A percentile compares a stretch with the other conserved stretches of the same genome.
Conservation (phyloP, 257 asterid species). For the Nicotiana undulata region DNA sequence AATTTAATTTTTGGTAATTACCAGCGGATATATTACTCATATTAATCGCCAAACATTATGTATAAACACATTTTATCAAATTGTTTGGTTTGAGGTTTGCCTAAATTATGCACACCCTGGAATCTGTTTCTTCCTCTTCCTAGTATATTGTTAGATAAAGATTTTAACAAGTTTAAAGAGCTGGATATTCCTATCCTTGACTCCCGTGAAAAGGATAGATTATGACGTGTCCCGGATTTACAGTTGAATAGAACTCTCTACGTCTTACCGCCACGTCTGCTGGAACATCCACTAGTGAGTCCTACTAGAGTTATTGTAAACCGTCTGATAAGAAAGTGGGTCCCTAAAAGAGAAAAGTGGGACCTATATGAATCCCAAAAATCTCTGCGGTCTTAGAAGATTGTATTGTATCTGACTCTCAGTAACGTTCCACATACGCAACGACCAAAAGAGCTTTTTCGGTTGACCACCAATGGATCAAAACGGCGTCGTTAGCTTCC, state of each 20-base stretch:
- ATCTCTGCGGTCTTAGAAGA: neutral
- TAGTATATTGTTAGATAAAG: too few relatives aligned
- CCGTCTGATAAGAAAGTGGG: neutral
- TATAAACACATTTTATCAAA: too few relatives aligned
- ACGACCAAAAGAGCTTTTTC: neutral
- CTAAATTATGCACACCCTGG: too few relatives aligned
- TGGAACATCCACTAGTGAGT: neutral
- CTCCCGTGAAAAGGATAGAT: neutral
- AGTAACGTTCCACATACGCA: neutral
- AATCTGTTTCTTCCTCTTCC: too few relatives aligned
- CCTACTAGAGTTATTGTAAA: neutral
- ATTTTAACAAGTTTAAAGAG: neutral
- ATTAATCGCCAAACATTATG: too few relatives aligned
- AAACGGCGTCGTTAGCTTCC: conserved; percentile 30
- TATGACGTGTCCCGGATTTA: neutral
- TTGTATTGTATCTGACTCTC: neutral
- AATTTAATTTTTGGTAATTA: too few relatives aligned
- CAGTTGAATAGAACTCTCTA: neutral
- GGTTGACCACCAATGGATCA: conserved; percentile 32
- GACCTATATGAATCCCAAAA: neutral
- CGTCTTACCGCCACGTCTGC: conserved; percentile 17
- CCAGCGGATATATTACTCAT: too few relatives aligned
- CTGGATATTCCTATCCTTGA: neutral
- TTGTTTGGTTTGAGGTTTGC: too few relatives aligned
- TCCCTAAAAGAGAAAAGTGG: neutral